These are phyloP conservation scores for Phytophthora podocarpi DNA, from an alignment of 352 stramenopile species.

Conservation along the genomic window DNA sequence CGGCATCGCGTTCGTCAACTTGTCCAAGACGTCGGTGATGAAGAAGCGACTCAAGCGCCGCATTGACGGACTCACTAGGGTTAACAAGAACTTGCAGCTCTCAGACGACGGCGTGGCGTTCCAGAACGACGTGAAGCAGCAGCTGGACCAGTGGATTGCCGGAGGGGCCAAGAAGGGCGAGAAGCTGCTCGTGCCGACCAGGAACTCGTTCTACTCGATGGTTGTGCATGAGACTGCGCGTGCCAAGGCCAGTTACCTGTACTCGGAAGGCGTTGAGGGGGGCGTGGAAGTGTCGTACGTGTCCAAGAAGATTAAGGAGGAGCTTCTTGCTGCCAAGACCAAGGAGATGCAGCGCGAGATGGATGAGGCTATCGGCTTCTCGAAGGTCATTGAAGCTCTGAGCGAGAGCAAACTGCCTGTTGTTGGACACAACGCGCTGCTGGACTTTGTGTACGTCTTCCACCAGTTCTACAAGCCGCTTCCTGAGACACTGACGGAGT, in stretches of 20 bases:
- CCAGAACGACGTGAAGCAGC: slow-evolving; percentile 48
- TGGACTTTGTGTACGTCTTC: slow-evolving; percentile 88
- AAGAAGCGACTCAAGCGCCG: slow-evolving; percentile 59
- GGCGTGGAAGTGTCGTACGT: slow-evolving; percentile 68
- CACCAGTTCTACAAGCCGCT: slow-evolving; percentile 84
- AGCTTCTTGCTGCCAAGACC: slow-evolving; percentile 53
- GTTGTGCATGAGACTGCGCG: slow-evolving; percentile 70
- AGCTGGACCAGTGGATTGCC: slow-evolving; percentile 60
- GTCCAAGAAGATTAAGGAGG: slow-evolving; percentile 67
- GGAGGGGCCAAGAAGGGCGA: slow-evolving; percentile 54
- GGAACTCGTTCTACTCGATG: slow-evolving; percentile 79
- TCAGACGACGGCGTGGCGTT: slow-evolving; percentile 52
- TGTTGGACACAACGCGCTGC: slow-evolving; percentile 81
- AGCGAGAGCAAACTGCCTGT: slow-evolving; percentile 78
- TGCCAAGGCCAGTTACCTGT: slow-evolving; percentile 61
- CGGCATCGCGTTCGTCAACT: slow-evolving; percentile 80
- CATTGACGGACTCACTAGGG: slow-evolving; percentile 62
- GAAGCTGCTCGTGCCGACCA: slow-evolving; percentile 56
- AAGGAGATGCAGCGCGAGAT: slow-evolving; percentile 66
- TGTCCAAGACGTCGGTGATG: slow-evolving; percentile 53
- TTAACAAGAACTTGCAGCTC: slow-evolving; percentile 62
- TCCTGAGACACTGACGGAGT: slow-evolving; percentile 69
- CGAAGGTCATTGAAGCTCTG: slow-evolving; percentile 75
- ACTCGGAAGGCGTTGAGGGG: slow-evolving; percentile 53
- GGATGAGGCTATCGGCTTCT: slow-evolving; percentile 77